These are phyloP conservation scores for Kodamaea hsintzibuensis DNA, from an alignment of 805 yeast species.

Conservation along the genomic window DNA sequence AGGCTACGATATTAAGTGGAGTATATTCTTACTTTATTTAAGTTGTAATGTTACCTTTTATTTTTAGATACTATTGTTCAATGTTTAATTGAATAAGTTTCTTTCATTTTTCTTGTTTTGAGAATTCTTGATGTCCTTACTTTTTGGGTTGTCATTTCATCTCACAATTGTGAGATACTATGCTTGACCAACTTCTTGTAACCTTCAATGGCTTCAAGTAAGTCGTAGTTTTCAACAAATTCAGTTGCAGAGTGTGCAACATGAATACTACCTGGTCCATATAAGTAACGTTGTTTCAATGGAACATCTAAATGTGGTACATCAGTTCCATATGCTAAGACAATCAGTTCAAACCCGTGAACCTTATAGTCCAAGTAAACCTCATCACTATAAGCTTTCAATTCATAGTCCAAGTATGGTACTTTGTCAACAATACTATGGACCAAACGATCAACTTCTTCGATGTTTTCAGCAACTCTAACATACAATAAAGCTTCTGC, in stretches of 20 bases:
- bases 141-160: not conserved
- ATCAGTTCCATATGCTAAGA: constrained; percentile 52
- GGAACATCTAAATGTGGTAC: constrained; percentile 28
- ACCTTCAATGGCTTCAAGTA: constrained; percentile 52
- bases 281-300: constrained; percentile 46
- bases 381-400: constrained; percentile 34
- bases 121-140: too few relatives aligned
- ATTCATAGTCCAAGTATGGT: constrained; percentile 22
- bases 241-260: constrained; percentile 64
- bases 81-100: too few relatives aligned
- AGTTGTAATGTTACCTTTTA: too few relatives aligned
- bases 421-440: constrained; percentile 31
- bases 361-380: constrained; percentile 55
- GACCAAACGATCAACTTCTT: constrained; percentile 37
- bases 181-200: constrained; percentile 44
- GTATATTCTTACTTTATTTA: too few relatives aligned
- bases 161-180: constrained; percentile 13
- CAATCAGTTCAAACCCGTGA: constrained; percentile 60
- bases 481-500: constrained; percentile 52
- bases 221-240: constrained; percentile 47
- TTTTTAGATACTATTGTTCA: too few relatives aligned
- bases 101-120: too few relatives aligned
- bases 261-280: constrained; percentile 66
- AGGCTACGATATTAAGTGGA: too few relatives aligned
- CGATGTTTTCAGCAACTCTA: constrained; percentile 53